phyloP scores from a whole-genome alignment of 176 grass and related monocot species.

The Oryza australiensis region DNA sequence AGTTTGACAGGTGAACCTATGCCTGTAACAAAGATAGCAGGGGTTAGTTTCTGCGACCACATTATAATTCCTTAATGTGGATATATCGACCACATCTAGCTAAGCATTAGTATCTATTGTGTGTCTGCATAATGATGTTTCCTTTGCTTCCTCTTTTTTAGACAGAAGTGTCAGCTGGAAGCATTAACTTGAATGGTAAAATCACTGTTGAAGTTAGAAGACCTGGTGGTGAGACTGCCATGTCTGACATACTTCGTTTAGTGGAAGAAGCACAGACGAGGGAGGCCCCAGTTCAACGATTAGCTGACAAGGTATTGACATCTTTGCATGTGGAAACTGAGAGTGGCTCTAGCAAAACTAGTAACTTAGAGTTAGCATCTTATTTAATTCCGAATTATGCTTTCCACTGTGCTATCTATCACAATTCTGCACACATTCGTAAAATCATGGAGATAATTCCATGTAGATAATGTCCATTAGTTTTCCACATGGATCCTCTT shows the following conservation, averaged over 20 bases:
- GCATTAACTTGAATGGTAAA: slow-evolving; percentile 95
- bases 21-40: slow-evolving; percentile 87
- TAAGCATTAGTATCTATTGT: background rate
- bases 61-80: slow-evolving; percentile 23
- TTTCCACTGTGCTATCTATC: background rate
- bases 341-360: slow-evolving; percentile 5
- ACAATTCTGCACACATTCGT: background rate
- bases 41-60: slow-evolving; percentile 56
- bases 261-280: slow-evolving; percentile 96
- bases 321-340: slow-evolving; percentile 18
- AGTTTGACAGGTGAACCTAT: slow-evolving; percentile 97
- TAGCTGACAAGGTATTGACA: slow-evolving; percentile 85
- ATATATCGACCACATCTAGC: slow-evolving; percentile 24
- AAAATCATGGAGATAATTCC: background rate
- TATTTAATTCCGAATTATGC: background rate
- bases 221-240: slow-evolving; percentile 89
- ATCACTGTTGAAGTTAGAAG: slow-evolving; percentile 89
- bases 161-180: slow-evolving; percentile 91
- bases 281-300: slow-evolving; percentile 85
- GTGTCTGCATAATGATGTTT: slow-evolving; percentile 28
- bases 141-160: slow-evolving; percentile 35
- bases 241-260: slow-evolving; percentile 92
- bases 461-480: background rate
- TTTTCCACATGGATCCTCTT: background rate
- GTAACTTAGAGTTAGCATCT: background rate